A percentile compares a stretch with the other conserved stretches of the same genome.
Evolutionary conservation across 1,284 basidiomycete species (phyloP).

Genomic region (Phaffia rhodozyma): DNA sequence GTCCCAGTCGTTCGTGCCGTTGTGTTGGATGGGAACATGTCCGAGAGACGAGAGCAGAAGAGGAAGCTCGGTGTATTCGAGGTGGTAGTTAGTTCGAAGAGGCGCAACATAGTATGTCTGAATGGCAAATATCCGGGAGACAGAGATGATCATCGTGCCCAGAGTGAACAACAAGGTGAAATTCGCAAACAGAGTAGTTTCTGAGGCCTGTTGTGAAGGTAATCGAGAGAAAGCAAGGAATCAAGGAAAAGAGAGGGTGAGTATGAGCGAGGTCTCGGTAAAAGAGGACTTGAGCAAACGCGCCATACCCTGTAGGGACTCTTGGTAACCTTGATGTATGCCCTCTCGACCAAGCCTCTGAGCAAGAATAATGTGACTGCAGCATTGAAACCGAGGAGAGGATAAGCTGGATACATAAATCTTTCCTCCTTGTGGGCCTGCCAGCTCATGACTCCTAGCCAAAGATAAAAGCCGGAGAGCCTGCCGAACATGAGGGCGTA

Average conservation of each 20-base stretch:
- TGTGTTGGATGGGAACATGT: slow-evolving; percentile 39
- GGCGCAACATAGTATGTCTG: slow-evolving; percentile 87
- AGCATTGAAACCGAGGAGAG: slow-evolving; percentile 86
- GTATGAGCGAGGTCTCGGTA: slow-evolving; percentile 2
- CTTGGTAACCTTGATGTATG: slow-evolving; percentile 57
- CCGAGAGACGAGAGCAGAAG: slow-evolving; percentile 61
- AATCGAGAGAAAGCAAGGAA: not conserved
- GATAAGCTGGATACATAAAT: slow-evolving; percentile 93
- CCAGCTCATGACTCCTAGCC: slow-evolving; percentile 62
- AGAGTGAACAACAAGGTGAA: slow-evolving; percentile 61
- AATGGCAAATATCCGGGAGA: slow-evolving; percentile 66
- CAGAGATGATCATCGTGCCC: slow-evolving; percentile 53
- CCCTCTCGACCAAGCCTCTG: slow-evolving; percentile 71
- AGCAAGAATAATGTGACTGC: slow-evolving; percentile 70
- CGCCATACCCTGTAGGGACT: slow-evolving; percentile 65
- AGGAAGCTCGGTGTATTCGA: slow-evolving; percentile 70
- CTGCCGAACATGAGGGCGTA: slow-evolving; percentile 63
- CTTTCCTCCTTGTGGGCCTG: slow-evolving; percentile 97
- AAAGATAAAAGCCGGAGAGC: slow-evolving; percentile 76
- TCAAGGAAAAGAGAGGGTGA: not conserved
- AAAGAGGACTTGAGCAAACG: not conserved
- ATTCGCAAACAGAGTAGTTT: slow-evolving; percentile 58
- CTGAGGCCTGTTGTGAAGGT: slow-evolving; percentile 49
- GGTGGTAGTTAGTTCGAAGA: slow-evolving; percentile 55
- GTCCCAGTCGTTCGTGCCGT: slow-evolving; percentile 20